Evolutionary conservation across 2,329 filamentous ascomycete species (phyloP), one percentile per base, ranked within the genome.

Genomic region (Xylariaceae sp.): DNA sequence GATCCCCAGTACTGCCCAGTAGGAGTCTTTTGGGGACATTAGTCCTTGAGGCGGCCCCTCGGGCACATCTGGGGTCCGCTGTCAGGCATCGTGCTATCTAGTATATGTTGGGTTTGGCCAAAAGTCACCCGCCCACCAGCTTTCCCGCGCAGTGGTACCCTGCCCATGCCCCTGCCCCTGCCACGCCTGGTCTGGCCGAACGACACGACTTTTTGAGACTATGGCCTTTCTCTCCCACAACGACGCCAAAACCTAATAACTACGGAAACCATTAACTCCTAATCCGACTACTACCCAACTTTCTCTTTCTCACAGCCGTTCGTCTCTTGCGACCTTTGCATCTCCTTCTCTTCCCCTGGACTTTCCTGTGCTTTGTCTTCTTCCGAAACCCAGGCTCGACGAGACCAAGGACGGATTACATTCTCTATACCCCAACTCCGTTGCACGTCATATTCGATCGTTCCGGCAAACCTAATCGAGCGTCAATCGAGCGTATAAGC

Each of bases 41-140:
- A 35, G 24, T n/a, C n/a, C n/a, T n/a, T n/a, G n/a, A n/a, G n/a
- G n/a, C 18, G 18, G 39, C n/a, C 9, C 16, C 4, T 24, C 16
- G 15, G 18, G 18, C 13, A n/a, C 39, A 6, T 23, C 39, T 20
- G 39, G 39, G 7, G 15, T 15, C 24, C 21, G 30, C 30, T 33
- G 30, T 33, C 18, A 40, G 16, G 39, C 15, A 35, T 45, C 23
- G 40, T 30, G 10, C 24, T 16, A 21, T 6, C 35, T 45, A 50
- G 15, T 45, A 46, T 10, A 13, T 41, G 44, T 54, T 50, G 30
- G 52, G 52, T n/a, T n/a, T n/a, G n/a, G n/a, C n/a, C n/a, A n/a
- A n/a, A n/a, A n/a, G n/a, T n/a, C n/a, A n/a, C n/a, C n/a, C n/a
- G n/a, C n/a, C n/a, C n/a, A n/a, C n/a, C n/a, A n/a, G n/a, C 52